Conservation (phyloP, 176 grass and related monocot genomes). For the Tuctoria greenei region DNA sequence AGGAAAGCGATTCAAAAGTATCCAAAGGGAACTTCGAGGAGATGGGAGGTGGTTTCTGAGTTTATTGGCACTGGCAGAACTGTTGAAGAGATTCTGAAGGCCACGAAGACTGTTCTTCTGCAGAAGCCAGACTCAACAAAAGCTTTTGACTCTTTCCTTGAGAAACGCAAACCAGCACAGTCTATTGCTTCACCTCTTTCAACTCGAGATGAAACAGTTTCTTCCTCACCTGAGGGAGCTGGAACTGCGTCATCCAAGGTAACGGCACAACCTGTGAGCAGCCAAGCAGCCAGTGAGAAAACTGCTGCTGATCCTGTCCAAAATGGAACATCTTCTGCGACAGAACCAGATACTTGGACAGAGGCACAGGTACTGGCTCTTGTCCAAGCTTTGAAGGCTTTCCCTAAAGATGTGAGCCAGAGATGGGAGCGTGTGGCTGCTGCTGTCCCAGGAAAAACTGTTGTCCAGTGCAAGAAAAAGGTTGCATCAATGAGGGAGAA, state of each 20-base stretch:
- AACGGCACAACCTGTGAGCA: constrained; percentile 30
- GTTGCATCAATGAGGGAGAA: constrained; percentile 78
- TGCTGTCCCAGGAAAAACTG: constrained; percentile 89
- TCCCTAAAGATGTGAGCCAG: constrained; percentile 90
- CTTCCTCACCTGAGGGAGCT: constrained; percentile 23
- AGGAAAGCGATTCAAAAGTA: constrained; percentile 97
- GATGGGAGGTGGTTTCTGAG: constrained; percentile 95
- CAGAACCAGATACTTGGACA: constrained; percentile 76
- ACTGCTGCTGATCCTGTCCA: constrained; percentile 31
- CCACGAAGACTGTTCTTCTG: constrained; percentile 86
- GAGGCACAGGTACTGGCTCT: constrained; percentile 82
- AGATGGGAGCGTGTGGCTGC: constrained; percentile 96
- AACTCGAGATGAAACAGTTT: constrained; percentile 53
- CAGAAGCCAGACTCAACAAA: constrained; percentile 94
- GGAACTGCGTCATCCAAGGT: constrained; percentile 40
- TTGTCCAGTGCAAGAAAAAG: constrained; percentile 96
- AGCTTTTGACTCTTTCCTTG: constrained; percentile 96
- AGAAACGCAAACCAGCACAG: constrained; percentile 81
- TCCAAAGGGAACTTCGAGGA: constrained; percentile 81
- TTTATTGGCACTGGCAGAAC: constrained; percentile 86
- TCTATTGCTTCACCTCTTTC: constrained; percentile 80
- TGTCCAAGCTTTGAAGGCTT: constrained; percentile 91
- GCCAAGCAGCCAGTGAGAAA: constrained; percentile 37
- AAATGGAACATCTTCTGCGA: constrained; percentile 38
- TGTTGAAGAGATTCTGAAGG: constrained; percentile 95